Conservation (phyloP, 176 grass and related monocot species). For the Musa troglodytarum region DNA sequence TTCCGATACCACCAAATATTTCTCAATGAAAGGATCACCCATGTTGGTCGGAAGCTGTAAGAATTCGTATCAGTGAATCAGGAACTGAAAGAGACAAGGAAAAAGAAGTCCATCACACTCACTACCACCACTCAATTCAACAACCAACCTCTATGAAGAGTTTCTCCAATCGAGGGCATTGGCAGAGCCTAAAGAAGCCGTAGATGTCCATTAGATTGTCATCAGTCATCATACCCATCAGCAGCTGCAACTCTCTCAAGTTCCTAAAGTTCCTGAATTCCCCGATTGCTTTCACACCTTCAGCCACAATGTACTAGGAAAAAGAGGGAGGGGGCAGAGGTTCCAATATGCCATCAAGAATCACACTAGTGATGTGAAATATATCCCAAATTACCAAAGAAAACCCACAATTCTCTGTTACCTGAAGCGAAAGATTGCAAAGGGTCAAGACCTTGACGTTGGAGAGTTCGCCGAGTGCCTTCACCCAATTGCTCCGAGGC, state of each 20-base stretch:
- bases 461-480: slow-evolving; percentile 27
- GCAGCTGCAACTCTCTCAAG: slow-evolving; percentile 67
- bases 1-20: slow-evolving; percentile 52
- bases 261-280: slow-evolving; percentile 31
- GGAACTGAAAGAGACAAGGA: background rate
- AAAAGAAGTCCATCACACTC: background rate
- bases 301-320: slow-evolving; percentile 18
- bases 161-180: slow-evolving; percentile 42
- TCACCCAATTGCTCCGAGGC: slow-evolving; percentile 20
- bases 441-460: slow-evolving; percentile 65
- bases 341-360: background rate
- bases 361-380: background rate
- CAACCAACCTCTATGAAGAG: slow-evolving; percentile 69
- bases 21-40: slow-evolving; percentile 49
- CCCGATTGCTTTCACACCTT: slow-evolving; percentile 2
- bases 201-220: slow-evolving; percentile 69
- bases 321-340: background rate
- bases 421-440: slow-evolving; percentile 87
- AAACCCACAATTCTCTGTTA: background rate
- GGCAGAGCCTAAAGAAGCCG: slow-evolving; percentile 59
- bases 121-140: background rate
- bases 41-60: slow-evolving; percentile 66
- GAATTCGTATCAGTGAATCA: background rate
- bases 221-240: slow-evolving; percentile 70
- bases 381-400: background rate